These are phyloP conservation scores for Metroxylon sagu DNA, from an alignment of 176 grass and related monocot genomes.

Conservation along the genomic window DNA sequence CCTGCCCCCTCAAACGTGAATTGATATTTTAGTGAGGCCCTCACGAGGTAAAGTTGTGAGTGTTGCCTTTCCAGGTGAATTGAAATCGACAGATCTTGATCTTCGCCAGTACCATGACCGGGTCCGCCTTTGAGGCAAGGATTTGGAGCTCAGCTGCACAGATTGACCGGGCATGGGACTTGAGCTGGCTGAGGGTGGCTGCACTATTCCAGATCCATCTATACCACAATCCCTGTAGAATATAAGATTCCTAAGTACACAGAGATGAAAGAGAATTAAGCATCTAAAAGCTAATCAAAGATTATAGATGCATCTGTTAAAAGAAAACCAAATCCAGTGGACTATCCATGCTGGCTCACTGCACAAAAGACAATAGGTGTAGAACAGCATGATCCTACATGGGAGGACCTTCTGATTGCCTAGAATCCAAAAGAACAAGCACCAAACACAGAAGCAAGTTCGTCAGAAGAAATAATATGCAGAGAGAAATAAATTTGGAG, in stretches of 20 bases:
- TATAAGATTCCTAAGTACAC: neutral
- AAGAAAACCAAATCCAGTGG: neutral
- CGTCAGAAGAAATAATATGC: too few species aligned
- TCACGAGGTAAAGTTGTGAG: neutral
- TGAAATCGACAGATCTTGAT: neutral
- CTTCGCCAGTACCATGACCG: neutral
- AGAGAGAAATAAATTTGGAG: too few species aligned
- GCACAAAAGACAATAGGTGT: too few species aligned
- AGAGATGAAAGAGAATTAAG: neutral
- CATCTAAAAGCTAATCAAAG: neutral
- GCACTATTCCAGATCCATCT: neutral
- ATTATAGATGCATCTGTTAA: neutral
- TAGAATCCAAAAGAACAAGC: too few species aligned
- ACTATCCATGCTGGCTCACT: neutral
- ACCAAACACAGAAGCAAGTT: too few species aligned
- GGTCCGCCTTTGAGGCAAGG: slow-evolving; percentile 18
- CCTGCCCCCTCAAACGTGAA: neutral
- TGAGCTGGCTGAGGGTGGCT: neutral
- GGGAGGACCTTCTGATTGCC: too few species aligned
- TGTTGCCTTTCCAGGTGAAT: neutral
- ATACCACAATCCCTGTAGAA: slow-evolving; percentile 6
- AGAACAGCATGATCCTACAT: too few species aligned
- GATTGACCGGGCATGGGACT: slow-evolving; percentile 28
- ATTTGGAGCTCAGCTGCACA: slow-evolving; percentile 13
- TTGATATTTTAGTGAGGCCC: too few species aligned